Conservation (phyloP, 2,329 filamentous ascomycete genomes). For the Diaporthe eres region DNA sequence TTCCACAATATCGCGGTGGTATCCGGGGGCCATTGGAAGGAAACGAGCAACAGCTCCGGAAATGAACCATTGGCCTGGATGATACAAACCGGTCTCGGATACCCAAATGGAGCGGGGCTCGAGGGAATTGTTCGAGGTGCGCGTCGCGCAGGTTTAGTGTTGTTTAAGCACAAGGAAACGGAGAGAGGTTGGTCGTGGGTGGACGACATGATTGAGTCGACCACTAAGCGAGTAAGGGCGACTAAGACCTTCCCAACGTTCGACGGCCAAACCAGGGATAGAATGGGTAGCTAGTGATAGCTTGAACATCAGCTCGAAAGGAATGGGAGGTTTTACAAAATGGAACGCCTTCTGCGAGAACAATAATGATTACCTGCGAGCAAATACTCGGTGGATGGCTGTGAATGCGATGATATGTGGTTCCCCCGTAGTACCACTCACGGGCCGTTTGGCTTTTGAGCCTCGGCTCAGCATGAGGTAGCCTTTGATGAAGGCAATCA, state of each 20-base stretch:
- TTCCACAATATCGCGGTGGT: not conserved
- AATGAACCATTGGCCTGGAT: not conserved
- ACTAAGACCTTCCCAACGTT: not conserved
- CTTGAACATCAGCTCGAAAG: not conserved
- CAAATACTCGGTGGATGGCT: not conserved
- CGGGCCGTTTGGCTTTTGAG: not conserved
- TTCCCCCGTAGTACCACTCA: not conserved
- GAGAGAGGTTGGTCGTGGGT: not conserved
- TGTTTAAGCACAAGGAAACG: not conserved
- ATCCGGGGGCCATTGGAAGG: not conserved
- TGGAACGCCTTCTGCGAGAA: rapidly evolving
- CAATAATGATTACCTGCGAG: not conserved
- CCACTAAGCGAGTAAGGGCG: not conserved
- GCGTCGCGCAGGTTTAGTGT: not conserved
- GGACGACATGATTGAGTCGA: not conserved
- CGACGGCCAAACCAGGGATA: not conserved
- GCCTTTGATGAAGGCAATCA: not conserved
- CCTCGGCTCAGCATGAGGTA: not conserved
- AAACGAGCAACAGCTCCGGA: not conserved
- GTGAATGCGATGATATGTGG: not conserved
- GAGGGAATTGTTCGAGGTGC: not conserved
- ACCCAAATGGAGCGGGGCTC: not conserved
- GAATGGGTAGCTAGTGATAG: not conserved
- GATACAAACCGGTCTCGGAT: not conserved
- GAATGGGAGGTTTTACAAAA: not conserved